Percentiles rank a stretch among this genome's conserved stretches.
Conservation (phyloP, 140 eudicot genomes). For the Stevia rebaudiana region DNA sequence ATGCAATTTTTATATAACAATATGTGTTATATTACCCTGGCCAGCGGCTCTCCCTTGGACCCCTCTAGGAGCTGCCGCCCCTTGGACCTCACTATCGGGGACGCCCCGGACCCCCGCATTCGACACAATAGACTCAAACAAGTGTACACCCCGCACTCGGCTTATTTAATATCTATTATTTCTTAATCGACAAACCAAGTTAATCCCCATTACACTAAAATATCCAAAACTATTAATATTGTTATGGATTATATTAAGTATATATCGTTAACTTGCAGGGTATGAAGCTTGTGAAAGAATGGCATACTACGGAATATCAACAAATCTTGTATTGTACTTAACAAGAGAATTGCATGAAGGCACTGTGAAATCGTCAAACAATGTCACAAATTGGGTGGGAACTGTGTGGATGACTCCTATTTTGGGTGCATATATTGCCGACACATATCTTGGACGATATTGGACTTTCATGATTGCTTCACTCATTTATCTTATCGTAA, state of each 20-base stretch:
- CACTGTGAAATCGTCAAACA: slow-evolving; percentile 65
- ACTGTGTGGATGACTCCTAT: slow-evolving; percentile 73
- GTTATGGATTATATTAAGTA: background rate
- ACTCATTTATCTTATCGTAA: slow-evolving; percentile 49
- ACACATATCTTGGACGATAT: slow-evolving; percentile 63
- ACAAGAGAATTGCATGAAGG: slow-evolving; percentile 69
- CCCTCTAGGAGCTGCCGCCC: no score
- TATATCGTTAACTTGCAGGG: slow-evolving; percentile 29
- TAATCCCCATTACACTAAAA: no score
- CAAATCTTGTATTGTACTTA: slow-evolving; percentile 67
- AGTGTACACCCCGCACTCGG: no score
- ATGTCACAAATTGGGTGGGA: slow-evolving; percentile 75
- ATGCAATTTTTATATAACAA: no score
- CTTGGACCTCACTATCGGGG: no score
- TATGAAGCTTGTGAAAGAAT: slow-evolving; percentile 82
- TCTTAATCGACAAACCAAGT: no score
- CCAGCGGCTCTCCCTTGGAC: no score
- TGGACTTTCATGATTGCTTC: slow-evolving; percentile 79
- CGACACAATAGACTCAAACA: no score
- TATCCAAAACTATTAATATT: no score
- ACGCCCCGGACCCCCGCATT: no score
- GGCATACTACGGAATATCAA: slow-evolving; percentile 74
- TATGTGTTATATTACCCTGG: no score
- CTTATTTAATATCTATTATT: no score
- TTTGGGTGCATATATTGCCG: slow-evolving; percentile 78